Percentiles rank a stretch among this genome's conserved stretches.
Evolutionary conservation across 176 grass and related monocot genomes (phyloP).

Genomic region (Paspalum notatum): DNA sequence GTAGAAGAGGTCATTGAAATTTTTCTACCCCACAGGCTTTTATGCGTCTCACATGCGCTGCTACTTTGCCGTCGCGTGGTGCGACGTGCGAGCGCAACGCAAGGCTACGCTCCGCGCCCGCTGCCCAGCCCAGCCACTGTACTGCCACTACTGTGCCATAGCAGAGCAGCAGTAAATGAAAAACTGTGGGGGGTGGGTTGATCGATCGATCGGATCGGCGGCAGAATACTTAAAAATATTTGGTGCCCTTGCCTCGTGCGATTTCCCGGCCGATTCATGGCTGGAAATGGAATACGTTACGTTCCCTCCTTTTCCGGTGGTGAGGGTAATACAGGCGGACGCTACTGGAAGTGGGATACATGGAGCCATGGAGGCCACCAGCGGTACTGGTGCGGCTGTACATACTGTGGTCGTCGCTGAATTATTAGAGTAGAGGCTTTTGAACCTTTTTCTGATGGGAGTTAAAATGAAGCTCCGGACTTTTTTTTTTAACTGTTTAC

Average conservation of each 20-base stretch:
- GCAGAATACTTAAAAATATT: neutral
- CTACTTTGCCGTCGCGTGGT: neutral
- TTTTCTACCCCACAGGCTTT: slow-evolving; percentile 38
- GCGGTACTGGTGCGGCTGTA: slow-evolving; percentile 9
- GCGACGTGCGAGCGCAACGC: too few species aligned
- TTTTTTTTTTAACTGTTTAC: neutral
- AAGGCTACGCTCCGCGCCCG: too few species aligned
- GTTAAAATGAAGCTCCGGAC: neutral
- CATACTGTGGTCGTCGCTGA: neutral
- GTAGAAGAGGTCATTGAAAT: slow-evolving; percentile 1
- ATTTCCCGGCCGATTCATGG: neutral
- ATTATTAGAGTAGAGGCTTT: neutral
- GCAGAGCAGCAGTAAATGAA: neutral
- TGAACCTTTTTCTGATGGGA: slow-evolving; percentile 28
- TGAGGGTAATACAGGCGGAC: too few species aligned
- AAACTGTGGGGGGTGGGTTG: neutral
- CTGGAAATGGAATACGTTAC: neutral
- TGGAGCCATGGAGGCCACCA: too few species aligned
- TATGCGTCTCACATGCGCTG: slow-evolving; percentile 47
- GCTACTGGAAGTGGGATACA: too few species aligned
- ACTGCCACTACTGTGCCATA: too few species aligned
- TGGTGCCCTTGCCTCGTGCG: neutral
- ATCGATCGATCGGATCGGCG: neutral
- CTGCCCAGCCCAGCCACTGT: neutral
- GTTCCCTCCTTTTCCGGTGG: neutral